Percentiles rank a stretch among this genome's conserved stretches.
These are phyloP conservation scores for Silybum marianum DNA, from an alignment of 129 eudicot genomes.

Conservation along the genomic window DNA sequence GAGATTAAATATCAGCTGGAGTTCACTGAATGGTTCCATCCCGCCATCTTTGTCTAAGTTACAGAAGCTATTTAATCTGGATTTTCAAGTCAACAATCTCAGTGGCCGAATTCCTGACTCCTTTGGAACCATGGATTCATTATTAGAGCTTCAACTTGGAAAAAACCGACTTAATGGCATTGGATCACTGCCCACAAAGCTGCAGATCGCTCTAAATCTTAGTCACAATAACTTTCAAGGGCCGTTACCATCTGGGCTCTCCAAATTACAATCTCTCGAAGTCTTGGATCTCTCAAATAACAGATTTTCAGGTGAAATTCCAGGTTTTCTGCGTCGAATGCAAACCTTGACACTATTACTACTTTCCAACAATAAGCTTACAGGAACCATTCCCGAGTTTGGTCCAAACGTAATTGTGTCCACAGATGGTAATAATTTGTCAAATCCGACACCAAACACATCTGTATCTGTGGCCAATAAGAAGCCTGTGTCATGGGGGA, in stretches of 20 bases:
- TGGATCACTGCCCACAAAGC: conserved; percentile 43
- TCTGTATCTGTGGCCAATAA: not conserved
- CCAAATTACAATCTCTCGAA: conserved; percentile 43
- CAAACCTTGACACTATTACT: conserved; percentile 46
- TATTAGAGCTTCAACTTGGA: conserved; percentile 83
- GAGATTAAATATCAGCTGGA: conserved; percentile 64
- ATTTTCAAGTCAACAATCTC: conserved; percentile 53
- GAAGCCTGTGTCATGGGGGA: conserved; percentile 27
- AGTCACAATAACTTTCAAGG: conserved; percentile 70
- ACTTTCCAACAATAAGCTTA: conserved; percentile 57
- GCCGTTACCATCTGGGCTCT: conserved; percentile 43
- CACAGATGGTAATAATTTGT: conserved; percentile 44
- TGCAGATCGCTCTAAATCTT: conserved; percentile 76
- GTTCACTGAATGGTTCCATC: conserved; percentile 59
- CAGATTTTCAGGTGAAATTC: conserved; percentile 57
- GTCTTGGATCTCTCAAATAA: conserved; percentile 86
- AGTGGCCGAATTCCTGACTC: conserved; percentile 61
- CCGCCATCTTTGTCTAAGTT: conserved; percentile 58
- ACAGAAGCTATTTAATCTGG: conserved; percentile 45
- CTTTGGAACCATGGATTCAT: conserved; percentile 38
- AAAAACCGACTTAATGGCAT: conserved; percentile 56
- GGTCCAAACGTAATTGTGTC: conserved; percentile 21
- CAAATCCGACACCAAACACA: not conserved
- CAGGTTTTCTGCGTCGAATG: conserved; percentile 39
- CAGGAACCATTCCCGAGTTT: conserved; percentile 58